phyloP scores from a whole-genome alignment of 169 alveolate species.

The Fabrea salina region DNA sequence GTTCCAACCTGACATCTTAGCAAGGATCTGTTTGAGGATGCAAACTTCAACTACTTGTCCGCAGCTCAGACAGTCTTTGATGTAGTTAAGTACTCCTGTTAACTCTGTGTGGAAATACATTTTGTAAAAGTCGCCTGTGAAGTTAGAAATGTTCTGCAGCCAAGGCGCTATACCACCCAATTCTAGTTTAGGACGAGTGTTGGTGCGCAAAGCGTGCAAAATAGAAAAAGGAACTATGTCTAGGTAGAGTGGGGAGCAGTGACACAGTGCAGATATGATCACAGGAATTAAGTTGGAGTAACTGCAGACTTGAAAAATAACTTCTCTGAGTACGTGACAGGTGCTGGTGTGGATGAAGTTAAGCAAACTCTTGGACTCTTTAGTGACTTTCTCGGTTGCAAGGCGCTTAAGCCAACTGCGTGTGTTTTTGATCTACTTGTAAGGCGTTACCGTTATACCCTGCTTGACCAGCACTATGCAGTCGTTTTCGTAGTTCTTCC shows the following conservation, averaged over 20 bases:
- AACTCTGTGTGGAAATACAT: slow-evolving; percentile 55
- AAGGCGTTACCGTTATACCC: slow-evolving; percentile 34
- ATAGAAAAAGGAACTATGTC: slow-evolving; percentile 3
- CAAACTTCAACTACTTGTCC: slow-evolving; percentile 47
- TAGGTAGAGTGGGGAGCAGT: not conserved
- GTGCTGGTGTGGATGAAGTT: slow-evolving; percentile 36
- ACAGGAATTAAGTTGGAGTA: not conserved
- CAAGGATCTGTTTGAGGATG: slow-evolving; percentile 51
- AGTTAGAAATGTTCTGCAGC: slow-evolving; percentile 54
- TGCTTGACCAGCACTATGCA: slow-evolving; percentile 37
- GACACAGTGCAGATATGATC: not conserved
- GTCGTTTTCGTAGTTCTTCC: slow-evolving; percentile 43
- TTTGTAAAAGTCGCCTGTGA: slow-evolving; percentile 58
- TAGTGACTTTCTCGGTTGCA: slow-evolving; percentile 56
- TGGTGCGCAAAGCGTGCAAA: not conserved
- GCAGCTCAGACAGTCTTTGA: slow-evolving; percentile 42
- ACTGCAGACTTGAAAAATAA: slow-evolving; percentile 35
- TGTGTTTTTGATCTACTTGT: slow-evolving; percentile 42
- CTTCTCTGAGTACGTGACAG: slow-evolving; percentile 54
- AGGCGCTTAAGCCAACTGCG: slow-evolving; percentile 58
- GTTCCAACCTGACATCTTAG: slow-evolving; percentile 70
- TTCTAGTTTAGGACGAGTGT: slow-evolving; percentile 37
- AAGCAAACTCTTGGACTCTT: slow-evolving; percentile 50
- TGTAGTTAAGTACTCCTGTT: slow-evolving; percentile 47
- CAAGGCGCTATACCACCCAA: slow-evolving; percentile 39